Evolutionary conservation across 805 yeast species (phyloP).

Genomic region (Zygoascus bituminiphila): DNA sequence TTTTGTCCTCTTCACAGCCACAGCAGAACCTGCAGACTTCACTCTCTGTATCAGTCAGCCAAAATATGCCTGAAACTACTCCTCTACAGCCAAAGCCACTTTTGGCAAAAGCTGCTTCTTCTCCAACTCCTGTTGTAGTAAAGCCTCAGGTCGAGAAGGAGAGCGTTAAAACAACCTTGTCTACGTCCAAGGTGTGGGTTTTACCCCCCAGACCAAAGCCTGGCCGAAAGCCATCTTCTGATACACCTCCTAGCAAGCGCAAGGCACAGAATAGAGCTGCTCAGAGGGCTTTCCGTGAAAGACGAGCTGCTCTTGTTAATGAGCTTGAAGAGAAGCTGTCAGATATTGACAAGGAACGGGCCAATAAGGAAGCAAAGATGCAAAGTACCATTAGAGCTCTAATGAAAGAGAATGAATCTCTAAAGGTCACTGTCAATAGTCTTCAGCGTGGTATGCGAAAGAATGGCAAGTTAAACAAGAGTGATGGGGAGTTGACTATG

Average conservation of each 20-base stretch:
- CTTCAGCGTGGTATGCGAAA: slow-evolving; percentile 15
- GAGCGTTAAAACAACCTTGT: neutral
- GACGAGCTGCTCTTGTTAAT: slow-evolving; percentile 73
- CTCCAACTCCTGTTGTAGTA: neutral
- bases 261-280: slow-evolving; percentile 94
- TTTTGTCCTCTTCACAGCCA: neutral
- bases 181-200: slow-evolving; percentile 72
- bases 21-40: neutral
- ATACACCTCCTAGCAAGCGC: slow-evolving; percentile 75
- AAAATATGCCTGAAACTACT: neutral
- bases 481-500: slow-evolving; percentile 11
- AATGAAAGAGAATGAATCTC: slow-evolving; percentile 30
- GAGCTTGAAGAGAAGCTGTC: slow-evolving; percentile 65
- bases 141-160: neutral
- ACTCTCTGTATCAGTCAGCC: neutral
- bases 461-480: neutral
- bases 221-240: slow-evolving; percentile 53
- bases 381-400: slow-evolving; percentile 19
- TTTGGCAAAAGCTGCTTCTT: neutral
- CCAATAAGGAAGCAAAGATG: slow-evolving; percentile 36
- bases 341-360: slow-evolving; percentile 61
- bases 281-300: slow-evolving; percentile 81
- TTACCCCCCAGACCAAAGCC: slow-evolving; percentile 76
- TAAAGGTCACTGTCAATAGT: slow-evolving; percentile 27
- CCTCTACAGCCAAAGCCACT: neutral